phyloP scores from a whole-genome alignment of 2,329 filamentous ascomycete genomes.

The Fusarium avenaceum region DNA sequence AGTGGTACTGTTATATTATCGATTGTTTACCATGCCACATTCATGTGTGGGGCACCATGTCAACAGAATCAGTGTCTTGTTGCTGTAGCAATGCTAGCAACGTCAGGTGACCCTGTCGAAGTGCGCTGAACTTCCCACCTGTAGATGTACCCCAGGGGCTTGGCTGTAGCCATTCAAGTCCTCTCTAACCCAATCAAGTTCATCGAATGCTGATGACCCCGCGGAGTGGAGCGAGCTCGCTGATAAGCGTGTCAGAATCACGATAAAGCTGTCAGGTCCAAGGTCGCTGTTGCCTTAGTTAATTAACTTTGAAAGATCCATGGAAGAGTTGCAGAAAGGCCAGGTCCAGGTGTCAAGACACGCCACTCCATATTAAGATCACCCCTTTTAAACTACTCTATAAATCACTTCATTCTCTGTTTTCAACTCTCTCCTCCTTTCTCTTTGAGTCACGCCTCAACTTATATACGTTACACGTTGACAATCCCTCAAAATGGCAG shows the following conservation, averaged over 20 bases:
- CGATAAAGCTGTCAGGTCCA: constrained; percentile 44
- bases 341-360: constrained; percentile 31
- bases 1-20: constrained; percentile 27
- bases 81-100: constrained; percentile 15
- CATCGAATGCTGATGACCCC: constrained; percentile 40
- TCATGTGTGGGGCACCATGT: constrained; percentile 11
- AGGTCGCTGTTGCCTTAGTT: constrained; percentile 15
- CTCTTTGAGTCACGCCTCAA: neutral
- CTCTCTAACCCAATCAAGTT: constrained; percentile 31
- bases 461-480: neutral
- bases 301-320: constrained; percentile 30
- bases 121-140: neutral
- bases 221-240: constrained; percentile 35
- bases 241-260: constrained; percentile 35
- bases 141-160: constrained; percentile 21
- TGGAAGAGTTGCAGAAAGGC: constrained; percentile 35
- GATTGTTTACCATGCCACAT: constrained; percentile 48
- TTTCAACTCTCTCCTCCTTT: neutral
- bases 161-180: constrained; percentile 12
- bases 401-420: constrained; percentile 16
- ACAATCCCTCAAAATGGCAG: constrained; percentile 52
- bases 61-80: constrained; percentile 6
- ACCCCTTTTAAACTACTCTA: constrained; percentile 25
- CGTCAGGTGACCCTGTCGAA: constrained; percentile 40
- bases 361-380: constrained; percentile 38